These are phyloP conservation scores for Wallacemonas rigidus DNA, from an alignment of 208 protist species.

Conservation along the genomic window DNA sequence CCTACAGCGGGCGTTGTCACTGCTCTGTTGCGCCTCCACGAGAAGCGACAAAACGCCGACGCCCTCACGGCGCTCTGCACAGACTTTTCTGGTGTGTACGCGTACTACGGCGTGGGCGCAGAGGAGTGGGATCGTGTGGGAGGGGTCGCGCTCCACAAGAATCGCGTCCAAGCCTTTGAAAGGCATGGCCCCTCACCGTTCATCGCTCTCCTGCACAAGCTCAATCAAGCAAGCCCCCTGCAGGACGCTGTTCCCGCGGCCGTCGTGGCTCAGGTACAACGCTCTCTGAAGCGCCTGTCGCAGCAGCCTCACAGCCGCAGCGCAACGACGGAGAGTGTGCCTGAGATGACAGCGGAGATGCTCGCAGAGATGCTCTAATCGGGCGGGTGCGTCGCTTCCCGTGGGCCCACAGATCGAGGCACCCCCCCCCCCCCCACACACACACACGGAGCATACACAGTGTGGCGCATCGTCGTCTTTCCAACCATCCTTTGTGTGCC, in stretches of 20 bases:
- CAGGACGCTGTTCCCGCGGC: not conserved
- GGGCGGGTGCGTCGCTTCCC: too few relatives aligned
- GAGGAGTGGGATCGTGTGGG: constrained; percentile 24
- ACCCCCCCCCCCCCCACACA: too few relatives aligned
- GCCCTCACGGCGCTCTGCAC: constrained; percentile 25
- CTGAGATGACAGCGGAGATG: constrained; percentile 25
- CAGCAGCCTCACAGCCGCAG: not conserved
- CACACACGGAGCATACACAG: too few relatives aligned
- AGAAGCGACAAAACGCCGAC: constrained; percentile 20
- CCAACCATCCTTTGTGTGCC: too few relatives aligned
- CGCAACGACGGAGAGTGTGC: not conserved
- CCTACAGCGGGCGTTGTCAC: constrained; percentile 25
- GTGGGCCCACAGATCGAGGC: too few relatives aligned
- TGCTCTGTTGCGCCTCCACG: constrained; percentile 31
- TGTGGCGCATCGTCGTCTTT: too few relatives aligned
- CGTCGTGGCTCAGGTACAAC: not conserved
- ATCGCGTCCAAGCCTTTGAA: not conserved
- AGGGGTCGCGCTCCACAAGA: not conserved
- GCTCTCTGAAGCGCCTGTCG: not conserved
- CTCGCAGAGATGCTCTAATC: constrained; percentile 22
- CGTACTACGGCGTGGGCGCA: constrained; percentile 40
- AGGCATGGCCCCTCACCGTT: not conserved
- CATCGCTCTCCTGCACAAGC: not conserved
- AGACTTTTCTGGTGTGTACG: constrained; percentile 46
- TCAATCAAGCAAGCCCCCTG: not conserved